Percentiles rank a stretch among this genome's conserved stretches.
Evolutionary conservation across 108 stramenopile genomes (phyloP).

Genomic region (Pseudonitzschia multiseries): DNA sequence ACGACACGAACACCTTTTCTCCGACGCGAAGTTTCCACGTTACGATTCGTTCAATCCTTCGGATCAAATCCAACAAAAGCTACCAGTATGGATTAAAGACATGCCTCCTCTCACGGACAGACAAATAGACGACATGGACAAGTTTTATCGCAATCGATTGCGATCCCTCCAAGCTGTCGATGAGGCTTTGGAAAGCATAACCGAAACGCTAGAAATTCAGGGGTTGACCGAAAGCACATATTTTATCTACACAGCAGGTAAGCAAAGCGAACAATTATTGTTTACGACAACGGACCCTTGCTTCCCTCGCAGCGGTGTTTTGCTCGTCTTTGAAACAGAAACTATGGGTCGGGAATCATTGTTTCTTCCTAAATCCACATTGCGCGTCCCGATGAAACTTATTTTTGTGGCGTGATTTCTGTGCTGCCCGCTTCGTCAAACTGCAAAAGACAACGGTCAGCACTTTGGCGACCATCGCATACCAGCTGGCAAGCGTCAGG

Average conservation of each 20-base stretch:
- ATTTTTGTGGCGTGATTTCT: not conserved
- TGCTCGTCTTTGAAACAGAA: not conserved
- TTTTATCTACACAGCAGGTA: conserved; percentile 20
- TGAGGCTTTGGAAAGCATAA: conserved; percentile 14
- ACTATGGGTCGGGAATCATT: not conserved
- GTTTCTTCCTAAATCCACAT: not conserved
- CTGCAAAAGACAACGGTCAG: conserved; percentile 26
- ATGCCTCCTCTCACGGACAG: not conserved
- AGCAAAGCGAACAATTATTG: not conserved
- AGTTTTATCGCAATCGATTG: conserved; percentile 13
- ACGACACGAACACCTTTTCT: conserved; percentile 9
- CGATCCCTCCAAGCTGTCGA: conserved; percentile 16
- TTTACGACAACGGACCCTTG: not conserved
- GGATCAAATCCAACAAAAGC: not conserved
- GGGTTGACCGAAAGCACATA: conserved; percentile 19
- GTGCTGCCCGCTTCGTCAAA: not conserved
- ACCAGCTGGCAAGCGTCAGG: conserved; percentile 21
- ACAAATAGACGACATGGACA: conserved; percentile 12
- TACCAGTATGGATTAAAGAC: conserved; percentile 4
- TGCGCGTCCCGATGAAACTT: not conserved
- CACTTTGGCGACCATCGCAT: conserved; percentile 32
- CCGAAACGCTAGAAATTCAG: conserved; percentile 2
- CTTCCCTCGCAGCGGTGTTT: not conserved
- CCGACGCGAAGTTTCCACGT: not conserved
- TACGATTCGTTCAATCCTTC: conserved; percentile 15